A percentile compares a stretch with the other conserved stretches of the same genome.
These are phyloP conservation scores for Xerocomus cyaneibrunnescens DNA, from an alignment of 1,284 basidiomycete species.

Conservation along the genomic window DNA sequence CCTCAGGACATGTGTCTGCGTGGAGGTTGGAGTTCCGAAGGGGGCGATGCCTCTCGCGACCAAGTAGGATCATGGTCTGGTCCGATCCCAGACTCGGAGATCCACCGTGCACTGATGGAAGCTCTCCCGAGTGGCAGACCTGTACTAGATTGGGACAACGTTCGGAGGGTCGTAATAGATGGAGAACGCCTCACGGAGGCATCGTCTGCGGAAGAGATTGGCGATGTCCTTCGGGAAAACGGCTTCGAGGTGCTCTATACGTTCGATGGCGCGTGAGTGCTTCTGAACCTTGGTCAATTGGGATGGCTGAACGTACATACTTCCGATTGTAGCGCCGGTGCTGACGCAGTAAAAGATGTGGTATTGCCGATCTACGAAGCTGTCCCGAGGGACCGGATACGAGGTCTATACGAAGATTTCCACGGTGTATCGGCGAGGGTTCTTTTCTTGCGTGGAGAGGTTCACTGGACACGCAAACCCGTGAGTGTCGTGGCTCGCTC, in stretches of 20 bases:
- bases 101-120: slow-evolving; percentile 21
- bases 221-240: slow-evolving; percentile 34
- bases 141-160: slow-evolving; percentile 20
- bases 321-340: slow-evolving; percentile 33
- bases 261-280: slow-evolving; percentile 39
- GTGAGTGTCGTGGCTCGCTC: slow-evolving; percentile 26
- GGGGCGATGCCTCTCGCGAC: slow-evolving; percentile 20
- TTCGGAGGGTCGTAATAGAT: slow-evolving; percentile 21
- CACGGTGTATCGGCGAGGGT: slow-evolving; percentile 35
- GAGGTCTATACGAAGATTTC: slow-evolving; percentile 43
- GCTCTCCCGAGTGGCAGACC: slow-evolving; percentile 9
- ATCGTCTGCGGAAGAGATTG: slow-evolving; percentile 32
- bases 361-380: slow-evolving; percentile 38
- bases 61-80: slow-evolving; percentile 27
- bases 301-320: neutral
- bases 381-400: slow-evolving; percentile 34
- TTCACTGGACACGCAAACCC: slow-evolving; percentile 43
- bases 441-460: slow-evolving; percentile 42
- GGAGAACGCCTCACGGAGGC: slow-evolving; percentile 19
- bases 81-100: slow-evolving; percentile 15
- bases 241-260: slow-evolving; percentile 41
- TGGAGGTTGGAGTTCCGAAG: slow-evolving; percentile 26
- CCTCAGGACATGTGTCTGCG: slow-evolving; percentile 34
- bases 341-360: slow-evolving; percentile 44
- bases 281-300: neutral